Percentiles rank a stretch among this genome's conserved stretches.
Evolutionary conservation across 148 eudicot species (phyloP).

Genomic region (Fallopia convolvulus): DNA sequence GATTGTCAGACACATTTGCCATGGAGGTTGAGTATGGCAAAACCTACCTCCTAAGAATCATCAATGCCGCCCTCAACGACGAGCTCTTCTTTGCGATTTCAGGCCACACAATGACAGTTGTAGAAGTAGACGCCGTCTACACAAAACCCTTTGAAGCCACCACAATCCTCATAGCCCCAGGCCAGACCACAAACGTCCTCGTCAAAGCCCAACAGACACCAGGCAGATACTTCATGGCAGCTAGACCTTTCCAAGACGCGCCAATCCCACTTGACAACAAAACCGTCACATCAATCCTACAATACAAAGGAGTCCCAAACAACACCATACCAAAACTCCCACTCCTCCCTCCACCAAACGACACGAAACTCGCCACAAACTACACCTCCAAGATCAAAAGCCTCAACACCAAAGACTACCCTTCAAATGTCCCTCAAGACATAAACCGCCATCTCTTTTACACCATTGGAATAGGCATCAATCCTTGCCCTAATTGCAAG

Average conservation of each 20-base stretch:
- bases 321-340: constrained; percentile 38
- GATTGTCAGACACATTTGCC: not conserved
- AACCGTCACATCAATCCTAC: constrained; percentile 44
- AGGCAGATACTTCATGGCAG: not conserved
- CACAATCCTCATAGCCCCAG: constrained; percentile 42
- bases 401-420: not conserved
- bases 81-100: constrained; percentile 10
- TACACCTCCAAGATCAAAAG: constrained; percentile 3
- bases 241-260: not conserved
- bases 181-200: constrained; percentile 52
- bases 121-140: constrained; percentile 58
- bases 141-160: constrained; percentile 38
- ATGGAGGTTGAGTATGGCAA: not conserved
- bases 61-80: constrained; percentile 8
- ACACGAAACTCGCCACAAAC: constrained; percentile 25
- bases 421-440: not conserved
- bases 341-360: constrained; percentile 31
- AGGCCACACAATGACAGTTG: constrained; percentile 45
- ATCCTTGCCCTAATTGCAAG: constrained; percentile 29
- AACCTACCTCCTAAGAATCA: constrained; percentile 9
- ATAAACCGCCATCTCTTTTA: not conserved
- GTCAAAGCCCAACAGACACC: constrained; percentile 28
- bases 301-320: constrained; percentile 45
- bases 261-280: constrained; percentile 43
- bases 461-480: constrained; percentile 10